Evolutionary conservation across 129 eudicot species (phyloP).

Genomic region (Pulicaria dysenterica): DNA sequence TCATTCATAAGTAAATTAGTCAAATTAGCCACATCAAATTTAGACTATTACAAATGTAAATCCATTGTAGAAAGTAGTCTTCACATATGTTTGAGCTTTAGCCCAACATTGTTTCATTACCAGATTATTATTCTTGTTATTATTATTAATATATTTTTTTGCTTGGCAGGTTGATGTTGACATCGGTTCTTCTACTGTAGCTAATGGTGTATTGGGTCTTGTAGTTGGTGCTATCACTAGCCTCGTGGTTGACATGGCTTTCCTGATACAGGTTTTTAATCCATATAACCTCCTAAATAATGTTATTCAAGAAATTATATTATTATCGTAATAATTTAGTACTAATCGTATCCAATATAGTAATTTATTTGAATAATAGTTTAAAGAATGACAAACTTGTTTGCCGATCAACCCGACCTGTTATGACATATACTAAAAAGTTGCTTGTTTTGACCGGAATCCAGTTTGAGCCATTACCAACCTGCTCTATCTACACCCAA

Average conservation of each 20-base stretch:
- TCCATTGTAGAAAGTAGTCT: neutral
- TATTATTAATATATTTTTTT: neutral
- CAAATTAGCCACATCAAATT: neutral
- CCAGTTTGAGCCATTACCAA: no score
- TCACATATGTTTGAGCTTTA: neutral
- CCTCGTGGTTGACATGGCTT: constrained; percentile 98
- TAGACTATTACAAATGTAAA: neutral
- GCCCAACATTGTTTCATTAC: neutral
- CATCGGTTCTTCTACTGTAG: constrained; percentile 97
- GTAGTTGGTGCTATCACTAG: constrained; percentile 94
- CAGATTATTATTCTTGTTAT: neutral
- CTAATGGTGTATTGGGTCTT: constrained; percentile 97
- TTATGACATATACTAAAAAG: no score
- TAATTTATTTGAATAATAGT: no score
- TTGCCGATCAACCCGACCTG: no score
- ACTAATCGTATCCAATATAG: no score
- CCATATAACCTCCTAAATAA: neutral
- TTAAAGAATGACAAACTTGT: no score
- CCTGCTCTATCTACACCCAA: no score
- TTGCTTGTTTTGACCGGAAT: no score
- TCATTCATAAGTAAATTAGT: neutral
- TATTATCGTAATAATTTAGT: neutral
- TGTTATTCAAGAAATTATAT: neutral
- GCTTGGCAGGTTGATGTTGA: constrained; percentile 82
- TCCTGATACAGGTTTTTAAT: constrained; percentile 77